A percentile compares a stretch with the other conserved stretches of the same genome.
Evolutionary conservation across 192 early-diverging fungal species (phyloP).

Genomic region (Backusella westeae): DNA sequence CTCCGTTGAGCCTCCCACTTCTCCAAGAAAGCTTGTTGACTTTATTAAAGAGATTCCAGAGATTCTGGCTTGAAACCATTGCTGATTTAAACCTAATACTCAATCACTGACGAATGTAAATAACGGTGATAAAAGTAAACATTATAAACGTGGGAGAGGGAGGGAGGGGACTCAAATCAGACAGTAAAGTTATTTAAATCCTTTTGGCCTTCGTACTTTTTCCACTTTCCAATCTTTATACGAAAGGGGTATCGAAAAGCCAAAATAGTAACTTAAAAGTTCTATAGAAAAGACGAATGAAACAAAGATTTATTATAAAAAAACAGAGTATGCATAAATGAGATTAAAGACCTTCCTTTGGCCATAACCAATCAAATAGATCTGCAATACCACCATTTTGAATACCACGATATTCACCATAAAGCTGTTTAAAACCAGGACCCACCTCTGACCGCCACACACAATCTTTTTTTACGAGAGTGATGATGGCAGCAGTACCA

Average conservation of each 20-base stretch:
- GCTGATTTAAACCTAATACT: constrained; percentile 6
- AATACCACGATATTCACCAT: constrained; percentile 57
- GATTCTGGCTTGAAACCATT: constrained; percentile 8
- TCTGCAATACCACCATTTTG: constrained; percentile 63
- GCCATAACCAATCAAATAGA: constrained; percentile 68
- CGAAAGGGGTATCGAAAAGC: no score
- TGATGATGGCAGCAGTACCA: constrained; percentile 77
- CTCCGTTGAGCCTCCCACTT: background rate
- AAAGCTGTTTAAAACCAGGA: constrained; percentile 53
- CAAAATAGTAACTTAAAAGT: no score
- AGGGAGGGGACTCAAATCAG: background rate
- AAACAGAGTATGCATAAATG: background rate
- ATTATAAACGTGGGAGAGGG: constrained; percentile 1
- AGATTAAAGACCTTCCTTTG: constrained; percentile 51
- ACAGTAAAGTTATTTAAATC: constrained; percentile 9
- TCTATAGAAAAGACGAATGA: background rate
- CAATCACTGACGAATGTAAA: background rate
- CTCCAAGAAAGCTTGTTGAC: background rate
- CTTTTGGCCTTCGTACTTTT: constrained; percentile 5
- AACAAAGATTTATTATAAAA: background rate
- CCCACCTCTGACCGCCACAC: constrained; percentile 51
- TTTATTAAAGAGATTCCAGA: constrained; percentile 9
- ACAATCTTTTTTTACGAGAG: constrained; percentile 65
- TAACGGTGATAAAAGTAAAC: constrained; percentile 8
- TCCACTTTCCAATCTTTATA: background rate